Evolutionary conservation across 2,329 filamentous ascomycete genomes (phyloP).

Genomic region (Penicillium sp.): DNA sequence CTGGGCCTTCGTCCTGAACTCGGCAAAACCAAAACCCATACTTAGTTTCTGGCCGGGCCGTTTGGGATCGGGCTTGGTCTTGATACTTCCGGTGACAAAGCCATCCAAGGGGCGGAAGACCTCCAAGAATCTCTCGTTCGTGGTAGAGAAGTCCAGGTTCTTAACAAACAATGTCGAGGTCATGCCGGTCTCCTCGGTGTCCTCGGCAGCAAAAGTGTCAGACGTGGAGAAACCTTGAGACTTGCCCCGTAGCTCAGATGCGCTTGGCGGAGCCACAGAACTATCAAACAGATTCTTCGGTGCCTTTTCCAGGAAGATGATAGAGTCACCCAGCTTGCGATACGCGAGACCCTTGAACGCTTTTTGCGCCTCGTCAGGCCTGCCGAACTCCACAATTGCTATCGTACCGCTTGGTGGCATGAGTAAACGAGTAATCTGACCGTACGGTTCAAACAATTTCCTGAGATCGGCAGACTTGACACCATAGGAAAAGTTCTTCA

Average conservation of each 20-base stretch:
- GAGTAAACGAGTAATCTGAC: slow-evolving; percentile 70
- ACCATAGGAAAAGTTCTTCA: slow-evolving; percentile 90
- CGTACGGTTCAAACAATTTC: slow-evolving; percentile 77
- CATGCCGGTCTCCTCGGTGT: slow-evolving; percentile 43
- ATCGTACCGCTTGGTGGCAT: slow-evolving; percentile 93
- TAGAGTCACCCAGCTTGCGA: slow-evolving; percentile 81
- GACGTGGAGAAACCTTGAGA: slow-evolving; percentile 40
- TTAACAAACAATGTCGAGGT: slow-evolving; percentile 85
- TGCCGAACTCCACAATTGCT: slow-evolving; percentile 82
- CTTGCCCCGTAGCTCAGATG: slow-evolving; percentile 29
- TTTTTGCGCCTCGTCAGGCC: slow-evolving; percentile 69
- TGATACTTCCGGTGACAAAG: slow-evolving; percentile 82
- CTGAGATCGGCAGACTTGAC: slow-evolving; percentile 73
- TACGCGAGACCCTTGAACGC: slow-evolving; percentile 85
- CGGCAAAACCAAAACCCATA: slow-evolving; percentile 95
- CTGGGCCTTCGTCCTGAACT: slow-evolving; percentile 71
- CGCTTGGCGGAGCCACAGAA: slow-evolving; percentile 29
- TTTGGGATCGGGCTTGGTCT: slow-evolving; percentile 91
- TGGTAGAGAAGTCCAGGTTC: slow-evolving; percentile 89
- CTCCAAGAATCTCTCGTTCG: slow-evolving; percentile 66
- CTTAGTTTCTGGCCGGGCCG: slow-evolving; percentile 79
- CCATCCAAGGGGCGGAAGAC: slow-evolving; percentile 76
- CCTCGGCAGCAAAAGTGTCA: slow-evolving; percentile 41
- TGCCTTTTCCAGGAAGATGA: slow-evolving; percentile 89
- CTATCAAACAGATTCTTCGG: slow-evolving; percentile 69